Evolutionary conservation across 2,329 filamentous ascomycete species (phyloP), one percentile per base, ranked within the genome.

Genomic region (Aspergillus nomiae): DNA sequence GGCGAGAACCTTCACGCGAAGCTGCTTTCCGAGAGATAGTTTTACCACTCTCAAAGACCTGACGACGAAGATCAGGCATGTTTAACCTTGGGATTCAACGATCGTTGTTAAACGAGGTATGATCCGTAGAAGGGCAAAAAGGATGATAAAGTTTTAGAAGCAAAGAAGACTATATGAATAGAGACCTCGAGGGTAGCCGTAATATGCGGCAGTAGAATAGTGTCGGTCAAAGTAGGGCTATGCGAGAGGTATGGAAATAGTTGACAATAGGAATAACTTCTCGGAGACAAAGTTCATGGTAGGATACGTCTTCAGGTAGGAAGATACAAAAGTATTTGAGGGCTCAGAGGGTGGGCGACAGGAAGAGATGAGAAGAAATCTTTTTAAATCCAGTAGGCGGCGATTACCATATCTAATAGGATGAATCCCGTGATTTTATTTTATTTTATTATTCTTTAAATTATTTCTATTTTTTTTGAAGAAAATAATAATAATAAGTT

Each of bases 31-130:
- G 85, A 58, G 87, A 89, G 54, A 86, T 78, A 24, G 87, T 90
- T 79, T 90, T 90, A 74, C 84, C 82, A 78, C 85, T 87, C 80
- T 89, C 87, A 45, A 88, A 83, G 61, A 86, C 86, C 71, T 86
- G 84, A 69, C 86, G 83, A 67, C 86, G 78, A 59, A 82, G 75
- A 68, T 83, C 81, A 53, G 79, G 80, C 81, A 83, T 83, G 58
- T 34, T 79, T 71, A 43, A 36, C 21, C 28, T 7, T n/a, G 28
- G 34, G 7, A 19, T 32, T 32, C 19, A n/a, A 19, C 28, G 4
- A 6, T 16, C 34, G 24, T 16, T 38, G 14, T 34, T 7, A 24
- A 11, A 38, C 9, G 34, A 43, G 24, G 34, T 21, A 38, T 19
- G 26, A 6, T 28, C 38, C 16, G 56, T 14, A 3, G 10, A 16